Evolutionary conservation across 306 rosid species (phyloP), one percentile per base, ranked within the genome.

Genomic region (Carpinus fangiana): DNA sequence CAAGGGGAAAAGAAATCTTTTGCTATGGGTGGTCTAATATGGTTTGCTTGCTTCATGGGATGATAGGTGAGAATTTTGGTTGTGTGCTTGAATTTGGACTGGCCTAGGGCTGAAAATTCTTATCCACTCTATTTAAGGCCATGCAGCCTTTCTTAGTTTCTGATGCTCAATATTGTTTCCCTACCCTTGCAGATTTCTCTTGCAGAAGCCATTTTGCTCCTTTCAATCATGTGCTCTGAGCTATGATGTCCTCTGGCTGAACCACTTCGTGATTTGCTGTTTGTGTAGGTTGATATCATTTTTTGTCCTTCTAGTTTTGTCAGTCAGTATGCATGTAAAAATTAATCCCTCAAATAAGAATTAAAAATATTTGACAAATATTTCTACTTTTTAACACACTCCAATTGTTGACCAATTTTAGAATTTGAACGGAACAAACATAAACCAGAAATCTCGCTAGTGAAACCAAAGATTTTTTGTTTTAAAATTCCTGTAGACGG

Each of bases 131-230:
- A 80, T 82, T 53, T 70, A 78, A 76, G 79, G 53, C 81, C 87
- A 59, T 55, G 34, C 69, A 31, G 26, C 85, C 84, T 59, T 75
- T 87, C 87, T 57, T 80, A 72, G 53, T 84, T 78, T 91, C 89
- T 89, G 91, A 89, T 88, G 71, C 78, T 79, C 83, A 80, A 83
- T 76, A 76, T 82, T 88, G 87, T 86, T 83, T 78, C 89, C 92
- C 79, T 88, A 89, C 85, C 86, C 77, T 82, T 90, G 90, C 90
- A 91, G 96, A 87, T 91, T 84, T 86, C 77, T 80, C 83, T 88
- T 89, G 89, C 90, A 57, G 91, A 89, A 82, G 86, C 87, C 82
- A 85, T 87, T 87, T 84, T 87, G 89, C 81, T 80, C 83, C 84
- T 82, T 88, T 78, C 70, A 82, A 70, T 78, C 73, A 65, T 86